These are phyloP conservation scores for Wickerhamomyces chaumierensis DNA, from an alignment of 805 yeast genomes.

Conservation along the genomic window DNA sequence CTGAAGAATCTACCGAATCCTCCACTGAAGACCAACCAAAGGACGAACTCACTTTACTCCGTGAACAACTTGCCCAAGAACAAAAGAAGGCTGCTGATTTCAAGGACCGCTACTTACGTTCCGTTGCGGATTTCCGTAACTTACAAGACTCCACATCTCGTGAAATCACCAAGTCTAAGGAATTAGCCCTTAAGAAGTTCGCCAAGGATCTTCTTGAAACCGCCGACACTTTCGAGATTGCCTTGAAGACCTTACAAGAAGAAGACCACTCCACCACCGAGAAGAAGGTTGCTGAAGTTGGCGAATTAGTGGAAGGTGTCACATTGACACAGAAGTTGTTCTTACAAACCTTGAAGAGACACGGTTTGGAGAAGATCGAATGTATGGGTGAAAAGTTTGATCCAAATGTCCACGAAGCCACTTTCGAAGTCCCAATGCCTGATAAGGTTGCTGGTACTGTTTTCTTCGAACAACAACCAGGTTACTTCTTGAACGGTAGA, in stretches of 20 bases:
- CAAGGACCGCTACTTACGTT: conserved; percentile 17
- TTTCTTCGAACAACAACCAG: conserved; percentile 42
- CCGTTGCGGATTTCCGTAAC: conserved; percentile 21
- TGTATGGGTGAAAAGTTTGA: conserved; percentile 38
- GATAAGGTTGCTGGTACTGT: conserved; percentile 44
- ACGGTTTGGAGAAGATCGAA: conserved; percentile 38
- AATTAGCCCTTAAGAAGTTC: conserved; percentile 18
- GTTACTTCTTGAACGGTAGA: conserved; percentile 38
- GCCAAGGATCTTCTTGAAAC: conserved; percentile 19
- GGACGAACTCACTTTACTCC: conserved; percentile 13
- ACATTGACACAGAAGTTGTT: conserved; percentile 37
- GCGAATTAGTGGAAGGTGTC: conserved; percentile 40
- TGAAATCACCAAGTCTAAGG: conserved; percentile 20
- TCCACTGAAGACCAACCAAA: conserved; percentile 7
- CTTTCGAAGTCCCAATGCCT: conserved; percentile 41
- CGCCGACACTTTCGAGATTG: conserved; percentile 20
- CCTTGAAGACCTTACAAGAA: conserved; percentile 15
- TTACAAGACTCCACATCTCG: conserved; percentile 20
- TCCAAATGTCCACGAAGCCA: conserved; percentile 44
- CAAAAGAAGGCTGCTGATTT: conserved; percentile 18
- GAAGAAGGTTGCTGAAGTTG: conserved; percentile 27
- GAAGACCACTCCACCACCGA: conserved; percentile 16
- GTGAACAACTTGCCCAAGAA: conserved; percentile 12
- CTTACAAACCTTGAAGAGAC: conserved; percentile 36
- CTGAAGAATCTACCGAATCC: conserved; percentile 18